These are phyloP conservation scores for Fusarium hainanense DNA, from an alignment of 2,329 filamentous ascomycete genomes.

Conservation along the genomic window DNA sequence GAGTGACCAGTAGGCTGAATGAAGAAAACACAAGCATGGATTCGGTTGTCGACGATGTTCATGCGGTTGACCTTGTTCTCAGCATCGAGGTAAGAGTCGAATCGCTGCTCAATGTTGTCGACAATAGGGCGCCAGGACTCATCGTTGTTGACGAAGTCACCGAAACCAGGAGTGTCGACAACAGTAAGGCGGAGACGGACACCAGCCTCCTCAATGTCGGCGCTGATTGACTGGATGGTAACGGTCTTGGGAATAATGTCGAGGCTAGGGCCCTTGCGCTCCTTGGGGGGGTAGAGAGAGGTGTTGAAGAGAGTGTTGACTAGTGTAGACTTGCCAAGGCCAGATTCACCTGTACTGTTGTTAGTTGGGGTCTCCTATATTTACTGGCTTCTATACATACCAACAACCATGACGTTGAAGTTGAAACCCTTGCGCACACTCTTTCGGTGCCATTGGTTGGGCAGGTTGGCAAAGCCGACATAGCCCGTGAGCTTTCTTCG, in stretches of 20 bases:
- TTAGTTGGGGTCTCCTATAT: not conserved
- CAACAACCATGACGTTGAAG: conserved; percentile 99
- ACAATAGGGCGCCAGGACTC: conserved; percentile 99
- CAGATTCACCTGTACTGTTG: conserved; percentile 83
- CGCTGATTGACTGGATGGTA: conserved; percentile 92
- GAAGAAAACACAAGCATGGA: conserved; percentile 99
- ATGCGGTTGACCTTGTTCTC: conserved; percentile 99
- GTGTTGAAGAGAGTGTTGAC: conserved; percentile 99
- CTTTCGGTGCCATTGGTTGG: conserved; percentile 99
- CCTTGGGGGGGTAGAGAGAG: conserved; percentile 97
- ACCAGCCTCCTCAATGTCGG: conserved; percentile 98
- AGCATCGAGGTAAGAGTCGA: conserved; percentile 96
- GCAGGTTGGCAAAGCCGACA: conserved; percentile 97
- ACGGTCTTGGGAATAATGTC: conserved; percentile 99
- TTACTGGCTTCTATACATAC: conserved; percentile 64
- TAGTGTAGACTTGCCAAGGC: conserved; percentile 97
- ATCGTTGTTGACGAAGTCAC: conserved; percentile 99
- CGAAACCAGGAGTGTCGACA: conserved; percentile 97
- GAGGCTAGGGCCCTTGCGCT: conserved; percentile 96
- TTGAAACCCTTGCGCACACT: conserved; percentile 99
- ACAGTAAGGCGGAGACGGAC: conserved; percentile 96
- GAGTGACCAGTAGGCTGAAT: conserved; percentile 99
- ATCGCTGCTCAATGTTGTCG: conserved; percentile 99
- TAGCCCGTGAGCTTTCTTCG: conserved; percentile 98
- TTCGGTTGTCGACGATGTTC: conserved; percentile 99